Evolutionary conservation across 371 early-diverging fungal species (phyloP).

Genomic region (Quaeritorhiza haematococci): DNA sequence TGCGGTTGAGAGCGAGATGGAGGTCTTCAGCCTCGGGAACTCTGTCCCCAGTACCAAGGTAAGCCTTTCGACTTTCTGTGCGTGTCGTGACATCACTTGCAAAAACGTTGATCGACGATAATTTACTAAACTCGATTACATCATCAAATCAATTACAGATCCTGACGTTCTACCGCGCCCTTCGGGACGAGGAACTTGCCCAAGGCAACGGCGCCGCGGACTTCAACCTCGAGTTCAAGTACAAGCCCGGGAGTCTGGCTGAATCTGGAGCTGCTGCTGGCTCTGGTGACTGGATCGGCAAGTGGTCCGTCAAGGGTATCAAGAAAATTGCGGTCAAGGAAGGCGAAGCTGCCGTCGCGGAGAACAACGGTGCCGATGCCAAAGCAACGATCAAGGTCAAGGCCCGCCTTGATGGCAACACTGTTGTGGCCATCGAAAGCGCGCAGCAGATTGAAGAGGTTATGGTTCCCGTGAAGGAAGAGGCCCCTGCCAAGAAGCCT

Average conservation of each 20-base stretch:
- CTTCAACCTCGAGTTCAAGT: constrained; percentile 76
- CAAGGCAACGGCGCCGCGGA: constrained; percentile 63
- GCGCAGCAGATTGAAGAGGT: constrained; percentile 87
- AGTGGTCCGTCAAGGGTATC: constrained; percentile 42
- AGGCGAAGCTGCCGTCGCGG: not conserved
- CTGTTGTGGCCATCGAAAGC: constrained; percentile 72
- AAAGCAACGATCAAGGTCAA: constrained; percentile 85
- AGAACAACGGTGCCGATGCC: constrained; percentile 11
- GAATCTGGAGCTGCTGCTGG: constrained; percentile 15
- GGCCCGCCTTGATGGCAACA: constrained; percentile 80
- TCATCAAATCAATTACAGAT: constrained; percentile 19
- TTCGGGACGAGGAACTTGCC: constrained; percentile 62
- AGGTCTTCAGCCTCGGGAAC: constrained; percentile 52
- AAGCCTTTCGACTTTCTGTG: no score
- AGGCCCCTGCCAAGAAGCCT: constrained; percentile 24
- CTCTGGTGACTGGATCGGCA: constrained; percentile 30
- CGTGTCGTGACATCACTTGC: no score
- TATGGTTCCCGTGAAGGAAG: constrained; percentile 38
- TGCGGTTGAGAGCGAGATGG: constrained; percentile 26
- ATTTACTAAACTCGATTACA: not conserved
- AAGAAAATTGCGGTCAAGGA: constrained; percentile 43
- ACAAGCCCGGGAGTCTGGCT: constrained; percentile 28
- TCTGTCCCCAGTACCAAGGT: constrained; percentile 79
- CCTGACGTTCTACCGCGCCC: constrained; percentile 71
- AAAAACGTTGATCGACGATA: no score